Conservation (phyloP, 208 protist species). For the Kentomonas sorsogonicus region DNA sequence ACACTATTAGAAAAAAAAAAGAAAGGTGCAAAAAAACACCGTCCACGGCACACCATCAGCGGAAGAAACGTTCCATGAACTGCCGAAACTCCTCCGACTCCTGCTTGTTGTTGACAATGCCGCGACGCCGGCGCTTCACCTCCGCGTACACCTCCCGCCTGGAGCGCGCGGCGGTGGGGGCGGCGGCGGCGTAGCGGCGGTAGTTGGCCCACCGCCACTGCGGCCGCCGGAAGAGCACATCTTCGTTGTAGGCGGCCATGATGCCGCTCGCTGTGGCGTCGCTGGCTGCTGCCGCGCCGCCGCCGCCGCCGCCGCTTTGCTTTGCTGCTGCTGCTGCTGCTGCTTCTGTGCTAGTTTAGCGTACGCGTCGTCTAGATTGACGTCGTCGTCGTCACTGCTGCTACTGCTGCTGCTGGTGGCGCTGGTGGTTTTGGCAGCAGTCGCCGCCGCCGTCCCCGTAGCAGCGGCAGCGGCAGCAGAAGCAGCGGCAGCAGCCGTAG, state of each 20-base stretch:
- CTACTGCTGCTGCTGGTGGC: slow-evolving; percentile 1
- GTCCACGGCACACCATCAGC: too few relatives aligned
- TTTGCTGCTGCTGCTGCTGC: slow-evolving; percentile 16
- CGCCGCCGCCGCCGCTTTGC: slow-evolving; percentile 7
- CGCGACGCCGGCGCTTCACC: slow-evolving; percentile 23
- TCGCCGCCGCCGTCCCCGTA: too few relatives aligned
- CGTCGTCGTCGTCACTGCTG: slow-evolving; percentile 17
- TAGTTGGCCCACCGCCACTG: slow-evolving; percentile 29
- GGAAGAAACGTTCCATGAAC: slow-evolving; percentile 43
- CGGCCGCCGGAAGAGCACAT: slow-evolving; percentile 31
- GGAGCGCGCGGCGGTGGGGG: too few relatives aligned
- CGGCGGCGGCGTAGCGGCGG: too few relatives aligned
- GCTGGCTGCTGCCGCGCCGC: not conserved
- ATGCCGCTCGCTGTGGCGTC: not conserved
- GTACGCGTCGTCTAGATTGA: slow-evolving; percentile 33
- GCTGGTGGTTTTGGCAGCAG: too few relatives aligned
- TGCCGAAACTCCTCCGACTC: slow-evolving; percentile 24
- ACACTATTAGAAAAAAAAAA: too few relatives aligned
- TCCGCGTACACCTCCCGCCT: slow-evolving; percentile 5
- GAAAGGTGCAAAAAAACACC: not conserved
- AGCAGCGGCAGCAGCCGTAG: too few relatives aligned
- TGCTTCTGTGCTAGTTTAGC: slow-evolving; percentile 22
- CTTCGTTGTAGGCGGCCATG: slow-evolving; percentile 17
- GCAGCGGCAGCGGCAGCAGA: too few relatives aligned
- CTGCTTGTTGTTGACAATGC: slow-evolving; percentile 34